Evolutionary conservation across 495 filamentous ascomycete species (phyloP).

Genomic region (Podospora pseudocomata): DNA sequence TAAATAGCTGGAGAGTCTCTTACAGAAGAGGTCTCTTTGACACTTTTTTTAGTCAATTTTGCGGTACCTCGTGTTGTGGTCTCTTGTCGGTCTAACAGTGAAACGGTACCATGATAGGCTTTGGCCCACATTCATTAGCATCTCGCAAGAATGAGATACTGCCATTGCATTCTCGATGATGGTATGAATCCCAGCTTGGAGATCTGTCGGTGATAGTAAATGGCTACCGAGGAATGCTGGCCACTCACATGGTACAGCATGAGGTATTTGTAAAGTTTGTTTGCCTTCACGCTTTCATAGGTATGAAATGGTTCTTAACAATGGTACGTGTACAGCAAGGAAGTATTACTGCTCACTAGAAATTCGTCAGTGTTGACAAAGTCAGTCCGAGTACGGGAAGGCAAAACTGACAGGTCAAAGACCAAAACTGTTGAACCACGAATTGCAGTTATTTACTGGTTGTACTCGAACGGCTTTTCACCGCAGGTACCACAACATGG

Average conservation of each 20-base stretch:
- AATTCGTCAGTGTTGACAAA: not conserved
- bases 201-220: not conserved
- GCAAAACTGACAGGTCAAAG: not conserved
- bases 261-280: not conserved
- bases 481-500: not conserved
- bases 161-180: not conserved
- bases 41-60: too few relatives aligned
- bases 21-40: too few relatives aligned
- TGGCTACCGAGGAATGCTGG: not conserved
- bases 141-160: too few relatives aligned
- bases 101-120: too few relatives aligned
- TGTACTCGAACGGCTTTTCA: not conserved
- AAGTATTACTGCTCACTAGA: not conserved
- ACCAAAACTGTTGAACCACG: not conserved
- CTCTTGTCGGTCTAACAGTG: too few relatives aligned
- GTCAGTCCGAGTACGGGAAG: not conserved
- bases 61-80: too few relatives aligned
- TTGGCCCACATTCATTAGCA: too few relatives aligned
- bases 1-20: too few relatives aligned
- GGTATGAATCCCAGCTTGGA: not conserved
- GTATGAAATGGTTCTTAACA: not conserved
- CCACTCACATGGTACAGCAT: not conserved
- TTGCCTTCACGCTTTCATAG: not conserved
- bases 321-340: too few relatives aligned
- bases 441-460: not conserved